Percentiles rank a stretch among this genome's conserved stretches.
Evolutionary conservation across 78 protist genomes (phyloP).

Genomic region (Tieghemostelium lacteum): DNA sequence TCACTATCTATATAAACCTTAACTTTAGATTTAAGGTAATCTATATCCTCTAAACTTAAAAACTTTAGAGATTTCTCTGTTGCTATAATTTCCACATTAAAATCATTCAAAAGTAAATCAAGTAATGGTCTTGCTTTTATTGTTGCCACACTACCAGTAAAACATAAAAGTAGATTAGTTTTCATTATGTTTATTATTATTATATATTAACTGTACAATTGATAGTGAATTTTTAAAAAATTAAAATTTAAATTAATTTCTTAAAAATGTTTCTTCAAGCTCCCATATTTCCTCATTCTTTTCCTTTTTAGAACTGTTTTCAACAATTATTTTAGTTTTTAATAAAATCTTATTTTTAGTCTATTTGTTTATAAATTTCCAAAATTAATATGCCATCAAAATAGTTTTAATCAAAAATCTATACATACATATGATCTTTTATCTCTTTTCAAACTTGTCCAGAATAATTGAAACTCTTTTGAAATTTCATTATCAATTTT

Average conservation of each 20-base stretch:
- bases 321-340: too few relatives aligned
- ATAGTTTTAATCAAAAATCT: too few relatives aligned
- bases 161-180: slow-evolving; percentile 47
- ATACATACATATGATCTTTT: neutral
- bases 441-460: slow-evolving; percentile 24
- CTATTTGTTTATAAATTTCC: too few relatives aligned
- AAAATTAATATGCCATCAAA: too few relatives aligned
- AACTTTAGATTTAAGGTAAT: neutral
- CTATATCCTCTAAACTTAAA: neutral
- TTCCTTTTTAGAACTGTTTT: too few relatives aligned
- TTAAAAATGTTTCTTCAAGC: too few relatives aligned
- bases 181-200: slow-evolving; percentile 23
- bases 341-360: too few relatives aligned
- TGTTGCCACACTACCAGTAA: slow-evolving; percentile 87
- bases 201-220: too few relatives aligned
- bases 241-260: too few relatives aligned
- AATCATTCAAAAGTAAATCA: neutral
- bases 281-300: too few relatives aligned
- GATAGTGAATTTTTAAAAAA: too few relatives aligned
- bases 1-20: slow-evolving; percentile 58
- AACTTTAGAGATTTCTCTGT: slow-evolving; percentile 78
- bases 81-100: slow-evolving; percentile 50
- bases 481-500: neutral
- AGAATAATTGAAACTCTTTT: slow-evolving; percentile 9
- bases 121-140: slow-evolving; percentile 69